These are phyloP conservation scores for Przewalskia tangutica DNA, from an alignment of 257 asterid species.

Conservation along the genomic window DNA sequence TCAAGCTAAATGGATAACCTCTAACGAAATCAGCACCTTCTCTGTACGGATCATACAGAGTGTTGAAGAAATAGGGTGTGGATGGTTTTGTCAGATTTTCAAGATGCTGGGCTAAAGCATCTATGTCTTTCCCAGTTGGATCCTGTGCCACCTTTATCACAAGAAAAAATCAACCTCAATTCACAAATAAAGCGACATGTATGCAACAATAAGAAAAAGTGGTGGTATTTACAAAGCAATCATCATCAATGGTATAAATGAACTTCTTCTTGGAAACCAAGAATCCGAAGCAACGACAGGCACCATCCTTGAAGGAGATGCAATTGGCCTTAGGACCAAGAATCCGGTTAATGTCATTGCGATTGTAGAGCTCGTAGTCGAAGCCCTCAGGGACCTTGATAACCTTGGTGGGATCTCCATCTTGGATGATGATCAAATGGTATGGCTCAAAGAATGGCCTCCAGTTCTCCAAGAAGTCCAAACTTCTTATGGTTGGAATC, in stretches of 20 bases:
- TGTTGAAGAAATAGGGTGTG: slow-evolving; percentile 39
- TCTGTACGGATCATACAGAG: slow-evolving; percentile 32
- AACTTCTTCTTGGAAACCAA: slow-evolving; percentile 40
- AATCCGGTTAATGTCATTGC: slow-evolving; percentile 29
- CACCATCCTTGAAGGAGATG: slow-evolving; percentile 36
- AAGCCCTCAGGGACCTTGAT: slow-evolving; percentile 35
- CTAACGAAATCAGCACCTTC: slow-evolving; percentile 39
- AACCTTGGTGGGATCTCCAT: slow-evolving; percentile 26
- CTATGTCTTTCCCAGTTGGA: slow-evolving; percentile 32
- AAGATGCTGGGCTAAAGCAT: slow-evolving; percentile 22
- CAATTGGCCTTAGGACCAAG: slow-evolving; percentile 36
- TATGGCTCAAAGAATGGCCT: slow-evolving; percentile 35
- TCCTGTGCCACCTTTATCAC: slow-evolving; percentile 29
- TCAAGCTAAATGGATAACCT: slow-evolving; percentile 35
- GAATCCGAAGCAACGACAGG: slow-evolving; percentile 37
- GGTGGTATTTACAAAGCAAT: slow-evolving; percentile 13
- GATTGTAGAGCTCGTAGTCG: slow-evolving; percentile 31
- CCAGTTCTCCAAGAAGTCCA: slow-evolving; percentile 34
- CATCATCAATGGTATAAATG: slow-evolving; percentile 37
- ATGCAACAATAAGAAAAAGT: neutral
- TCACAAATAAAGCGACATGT: neutral
- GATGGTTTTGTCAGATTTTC: slow-evolving; percentile 26
- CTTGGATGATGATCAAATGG: slow-evolving; percentile 38
- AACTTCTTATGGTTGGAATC: slow-evolving; percentile 33
- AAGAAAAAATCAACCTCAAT: neutral